Conservation (phyloP, 345 rosid genomes). For the Geranium rotundifolium region DNA sequence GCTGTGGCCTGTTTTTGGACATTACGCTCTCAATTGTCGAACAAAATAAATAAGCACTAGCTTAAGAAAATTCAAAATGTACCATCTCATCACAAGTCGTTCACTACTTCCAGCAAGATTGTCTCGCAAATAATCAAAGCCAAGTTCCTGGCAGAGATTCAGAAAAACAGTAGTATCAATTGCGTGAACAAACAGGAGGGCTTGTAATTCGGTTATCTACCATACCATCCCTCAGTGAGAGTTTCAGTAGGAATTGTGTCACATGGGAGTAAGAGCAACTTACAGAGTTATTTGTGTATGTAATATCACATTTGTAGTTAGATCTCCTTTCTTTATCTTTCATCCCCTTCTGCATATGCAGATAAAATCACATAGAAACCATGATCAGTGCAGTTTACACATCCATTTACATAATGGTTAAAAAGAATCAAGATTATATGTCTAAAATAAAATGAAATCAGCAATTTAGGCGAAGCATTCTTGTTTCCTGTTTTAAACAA, state of each 20-base stretch:
- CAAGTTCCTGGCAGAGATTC: constrained; percentile 56
- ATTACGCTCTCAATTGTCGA: constrained; percentile 10
- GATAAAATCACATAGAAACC: constrained; percentile 4
- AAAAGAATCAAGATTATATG: background rate
- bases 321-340: constrained; percentile 62
- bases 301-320: constrained; percentile 78
- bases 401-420: background rate
- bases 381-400: constrained; percentile 2
- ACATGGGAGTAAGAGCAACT: constrained; percentile 16
- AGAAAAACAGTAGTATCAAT: constrained; percentile 11
- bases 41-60: constrained; percentile 3
- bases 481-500: background rate
- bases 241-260: background rate
- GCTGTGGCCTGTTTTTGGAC: constrained; percentile 68
- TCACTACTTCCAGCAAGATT: constrained; percentile 71
- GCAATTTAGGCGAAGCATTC: background rate
- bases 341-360: constrained; percentile 64
- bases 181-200: constrained; percentile 4
- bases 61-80: constrained; percentile 13
- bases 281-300: constrained; percentile 88
- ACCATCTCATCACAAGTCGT: constrained; percentile 98
- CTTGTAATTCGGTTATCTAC: background rate
- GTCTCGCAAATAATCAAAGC: constrained; percentile 96
- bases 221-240: background rate
- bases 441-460: background rate